These are phyloP conservation scores for Didymella pinodella DNA, from an alignment of 2,329 filamentous ascomycete species.

Conservation along the genomic window DNA sequence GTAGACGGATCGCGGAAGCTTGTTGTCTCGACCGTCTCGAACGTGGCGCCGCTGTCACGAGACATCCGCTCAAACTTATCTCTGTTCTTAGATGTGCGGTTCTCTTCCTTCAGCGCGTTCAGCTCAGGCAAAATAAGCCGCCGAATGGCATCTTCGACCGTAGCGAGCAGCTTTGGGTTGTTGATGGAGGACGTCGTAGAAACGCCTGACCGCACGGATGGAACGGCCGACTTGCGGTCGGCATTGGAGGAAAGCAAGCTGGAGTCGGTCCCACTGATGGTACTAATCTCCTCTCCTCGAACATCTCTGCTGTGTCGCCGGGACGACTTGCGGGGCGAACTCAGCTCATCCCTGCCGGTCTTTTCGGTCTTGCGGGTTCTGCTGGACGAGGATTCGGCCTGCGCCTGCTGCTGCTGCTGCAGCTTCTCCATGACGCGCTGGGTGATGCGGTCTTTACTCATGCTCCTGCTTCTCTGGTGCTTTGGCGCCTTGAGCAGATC, in stretches of 20 bases:
- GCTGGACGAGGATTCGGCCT: constrained; percentile 55
- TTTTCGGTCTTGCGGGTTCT: constrained; percentile 32
- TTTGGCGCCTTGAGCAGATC: constrained; percentile 64
- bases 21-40: constrained; percentile 67
- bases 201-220: constrained; percentile 65
- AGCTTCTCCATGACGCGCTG: constrained; percentile 75
- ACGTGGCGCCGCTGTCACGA: constrained; percentile 47
- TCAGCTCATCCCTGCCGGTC: constrained; percentile 40
- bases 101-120: constrained; percentile 88
- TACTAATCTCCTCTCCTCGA: constrained; percentile 54
- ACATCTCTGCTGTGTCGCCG: constrained; percentile 55
- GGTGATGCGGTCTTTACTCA: constrained; percentile 71
- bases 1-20: constrained; percentile 59
- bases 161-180: constrained; percentile 88
- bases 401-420: constrained; percentile 59
- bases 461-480: constrained; percentile 66
- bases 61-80: constrained; percentile 71
- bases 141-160: constrained; percentile 91
- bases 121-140: constrained; percentile 90
- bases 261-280: constrained; percentile 63
- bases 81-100: constrained; percentile 76
- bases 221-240: constrained; percentile 64
- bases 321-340: constrained; percentile 44
- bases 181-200: constrained; percentile 75
- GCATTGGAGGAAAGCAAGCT: constrained; percentile 68